Conservation (phyloP, 164 flowering plant species). For the Pachysandra terminalis region DNA sequence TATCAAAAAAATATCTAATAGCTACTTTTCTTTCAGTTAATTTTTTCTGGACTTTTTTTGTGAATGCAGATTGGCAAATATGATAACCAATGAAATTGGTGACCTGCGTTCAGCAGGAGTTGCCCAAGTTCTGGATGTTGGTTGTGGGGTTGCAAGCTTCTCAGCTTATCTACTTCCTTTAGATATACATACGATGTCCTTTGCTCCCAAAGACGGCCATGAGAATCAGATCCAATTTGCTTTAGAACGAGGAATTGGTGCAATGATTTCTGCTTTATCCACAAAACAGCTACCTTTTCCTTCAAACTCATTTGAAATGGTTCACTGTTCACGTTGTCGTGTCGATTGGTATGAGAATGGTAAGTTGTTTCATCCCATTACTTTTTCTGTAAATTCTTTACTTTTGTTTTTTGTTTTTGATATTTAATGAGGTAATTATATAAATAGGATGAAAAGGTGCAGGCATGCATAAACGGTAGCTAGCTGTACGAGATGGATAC, state of each 20-base stretch:
- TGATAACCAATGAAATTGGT: constrained; percentile 83
- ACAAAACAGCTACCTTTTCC: constrained; percentile 94
- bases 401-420: no score
- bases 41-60: background rate
- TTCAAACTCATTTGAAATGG: constrained; percentile 85
- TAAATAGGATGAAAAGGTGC: no score
- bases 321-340: constrained; percentile 97
- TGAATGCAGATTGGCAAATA: constrained; percentile 83
- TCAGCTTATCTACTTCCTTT: constrained; percentile 87
- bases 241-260: constrained; percentile 89
- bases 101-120: constrained; percentile 86
- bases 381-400: background rate
- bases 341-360: constrained; percentile 99
- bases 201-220: constrained; percentile 99
- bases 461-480: no score
- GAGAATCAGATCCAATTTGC: constrained; percentile 99
- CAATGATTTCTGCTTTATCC: constrained; percentile 84
- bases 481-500: no score
- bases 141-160: constrained; percentile 99
- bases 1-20: no score
- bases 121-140: constrained; percentile 88
- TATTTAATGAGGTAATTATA: no score
- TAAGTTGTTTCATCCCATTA: constrained; percentile 21
- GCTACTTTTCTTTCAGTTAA: background rate
- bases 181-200: constrained; percentile 88